Evolutionary conservation across 805 yeast species (phyloP), one percentile per base, ranked within the genome.

Genomic region (Citeromyces matritensis): DNA sequence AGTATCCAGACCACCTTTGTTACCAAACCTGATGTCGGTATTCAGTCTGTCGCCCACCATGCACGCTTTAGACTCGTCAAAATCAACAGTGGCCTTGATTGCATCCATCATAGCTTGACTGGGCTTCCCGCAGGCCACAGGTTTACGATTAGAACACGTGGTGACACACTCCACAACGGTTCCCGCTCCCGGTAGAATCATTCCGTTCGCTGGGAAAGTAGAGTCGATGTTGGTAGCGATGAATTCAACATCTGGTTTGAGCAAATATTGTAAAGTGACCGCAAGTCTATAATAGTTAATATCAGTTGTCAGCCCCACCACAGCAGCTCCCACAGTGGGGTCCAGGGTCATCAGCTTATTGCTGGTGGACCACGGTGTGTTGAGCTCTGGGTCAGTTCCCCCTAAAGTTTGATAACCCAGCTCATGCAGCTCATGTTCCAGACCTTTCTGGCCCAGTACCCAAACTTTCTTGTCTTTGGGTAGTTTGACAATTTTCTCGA

Each of bases 11-110:
- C 91, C 91, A 33, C 95, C 94, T 36, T 74, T 76, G 34, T 70
- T 63, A 28, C 97, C 98, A 52, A 91, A 91, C 47, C 68, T 69
- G 75, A 91, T 88, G 46, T 91, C 98, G 1, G 98, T 91, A 51
- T 91, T 88, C 36, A 91, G 61, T 41, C 98, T 65, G 50, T 91
- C 98, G 13, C 98, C 98, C 35, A 91, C 71, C 97, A 91, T 91
- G 40, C 88, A 65, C 9, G 94, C 76, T 35, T 70, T 64, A 3
- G 55, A 40, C 32, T 72, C 69, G 32, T 73, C 73, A 23, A 72
- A 58, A 12, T 66, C 52, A 35, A 69, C 65, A 24, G 73, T 72
- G 3, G 80, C 80, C 38, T 75, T 69, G 48, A 91, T 81, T 13
- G 94, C 76, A 47, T 83, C 82, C 76, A 91, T 69, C 95, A 91